phyloP scores from a whole-genome alignment of 805 yeast genomes.

The Candida parachauliodes region DNA sequence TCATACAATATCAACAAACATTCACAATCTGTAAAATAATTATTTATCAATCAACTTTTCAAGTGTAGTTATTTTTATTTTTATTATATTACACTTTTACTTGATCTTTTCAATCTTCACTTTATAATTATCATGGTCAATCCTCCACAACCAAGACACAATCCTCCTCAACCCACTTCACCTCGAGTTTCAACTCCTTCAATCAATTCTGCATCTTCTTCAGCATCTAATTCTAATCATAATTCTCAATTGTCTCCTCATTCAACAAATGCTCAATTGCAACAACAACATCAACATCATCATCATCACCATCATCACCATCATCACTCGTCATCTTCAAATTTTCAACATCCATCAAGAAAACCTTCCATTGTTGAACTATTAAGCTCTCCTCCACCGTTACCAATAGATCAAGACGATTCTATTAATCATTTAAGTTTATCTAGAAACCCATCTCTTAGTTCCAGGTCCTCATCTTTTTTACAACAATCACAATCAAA shows the following conservation, averaged over 20 bases:
- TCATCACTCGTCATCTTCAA: constrained; percentile 11
- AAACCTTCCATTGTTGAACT: constrained; percentile 72
- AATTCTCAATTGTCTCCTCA: not conserved
- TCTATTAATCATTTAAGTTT: constrained; percentile 33
- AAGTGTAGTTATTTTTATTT: no score
- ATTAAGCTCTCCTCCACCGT: constrained; percentile 72
- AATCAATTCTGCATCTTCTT: not conserved
- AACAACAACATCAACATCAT: constrained; percentile 9
- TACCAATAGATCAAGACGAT: constrained; percentile 41
- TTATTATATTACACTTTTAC: no score
- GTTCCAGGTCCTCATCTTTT: constrained; percentile 14
- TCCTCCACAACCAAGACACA: constrained; percentile 6
- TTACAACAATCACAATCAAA: constrained; percentile 2
- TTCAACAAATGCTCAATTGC: not conserved
- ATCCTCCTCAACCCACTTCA: constrained; percentile 3
- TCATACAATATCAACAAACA: not conserved
- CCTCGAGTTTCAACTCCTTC: constrained; percentile 2
- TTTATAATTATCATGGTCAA: not conserved
- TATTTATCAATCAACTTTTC: no score
- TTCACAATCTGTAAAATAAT: no score
- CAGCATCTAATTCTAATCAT: not conserved
- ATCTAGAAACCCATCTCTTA: constrained; percentile 32
- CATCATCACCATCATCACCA: constrained; percentile 6
- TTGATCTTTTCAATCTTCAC: not conserved
- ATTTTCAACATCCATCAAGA: constrained; percentile 22